Evolutionary conservation across 441 rosid genomes (phyloP).

Genomic region (Lepidium campestre): DNA sequence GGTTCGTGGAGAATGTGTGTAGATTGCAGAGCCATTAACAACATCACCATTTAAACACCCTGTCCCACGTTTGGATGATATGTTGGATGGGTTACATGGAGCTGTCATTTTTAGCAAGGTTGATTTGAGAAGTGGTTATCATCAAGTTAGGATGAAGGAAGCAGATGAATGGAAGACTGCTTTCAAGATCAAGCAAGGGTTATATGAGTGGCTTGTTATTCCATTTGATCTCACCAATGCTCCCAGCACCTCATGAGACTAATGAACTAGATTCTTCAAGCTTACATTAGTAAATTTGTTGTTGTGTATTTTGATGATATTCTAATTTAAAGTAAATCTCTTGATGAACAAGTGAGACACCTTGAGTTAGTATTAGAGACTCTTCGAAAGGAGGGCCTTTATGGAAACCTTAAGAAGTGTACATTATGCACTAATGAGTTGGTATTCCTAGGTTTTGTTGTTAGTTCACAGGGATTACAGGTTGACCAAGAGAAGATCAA

Average conservation of each 20-base stretch:
- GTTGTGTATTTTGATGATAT: not conserved
- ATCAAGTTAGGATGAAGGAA: not conserved
- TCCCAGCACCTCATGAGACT: not conserved
- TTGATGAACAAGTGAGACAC: not conserved
- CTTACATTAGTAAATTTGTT: not conserved
- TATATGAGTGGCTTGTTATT: not conserved
- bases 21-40: too few relatives aligned
- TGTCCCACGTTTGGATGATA: not conserved
- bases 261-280: not conserved
- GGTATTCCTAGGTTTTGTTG: not conserved
- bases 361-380: not conserved
- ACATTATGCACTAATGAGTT: not conserved
- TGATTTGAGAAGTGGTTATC: not conserved
- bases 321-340: not conserved
- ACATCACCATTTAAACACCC: too few relatives aligned
- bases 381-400: fast-evolving
- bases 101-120: too few relatives aligned
- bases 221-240: not conserved
- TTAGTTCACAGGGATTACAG: not conserved
- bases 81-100: not conserved
- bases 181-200: not conserved
- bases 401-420: not conserved
- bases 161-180: not conserved
- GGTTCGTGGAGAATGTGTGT: too few relatives aligned
- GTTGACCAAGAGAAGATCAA: not conserved